Conservation (phyloP, 768 basidiomycete genomes). For the Rhizopogon sp. region DNA sequence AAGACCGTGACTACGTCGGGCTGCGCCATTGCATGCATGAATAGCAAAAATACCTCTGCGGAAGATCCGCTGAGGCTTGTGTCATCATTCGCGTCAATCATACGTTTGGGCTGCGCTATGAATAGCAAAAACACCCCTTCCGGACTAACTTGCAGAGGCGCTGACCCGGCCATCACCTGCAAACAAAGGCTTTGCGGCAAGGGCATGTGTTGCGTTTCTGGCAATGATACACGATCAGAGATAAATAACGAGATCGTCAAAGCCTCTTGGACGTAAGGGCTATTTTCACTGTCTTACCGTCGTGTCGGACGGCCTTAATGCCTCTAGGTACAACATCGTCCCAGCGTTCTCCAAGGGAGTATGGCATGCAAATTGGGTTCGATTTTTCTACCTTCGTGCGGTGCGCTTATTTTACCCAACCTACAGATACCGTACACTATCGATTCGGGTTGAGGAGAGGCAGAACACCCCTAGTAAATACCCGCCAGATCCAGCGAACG, state of each 20-base stretch:
- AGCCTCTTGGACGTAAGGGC: too few species aligned
- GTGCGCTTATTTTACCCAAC: background rate
- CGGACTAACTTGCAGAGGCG: too few species aligned
- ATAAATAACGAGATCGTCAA: background rate
- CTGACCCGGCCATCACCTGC: too few species aligned
- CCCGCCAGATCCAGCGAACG: conserved; percentile 20
- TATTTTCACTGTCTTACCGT: too few species aligned
- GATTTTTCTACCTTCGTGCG: background rate
- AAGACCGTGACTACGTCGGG: too few species aligned
- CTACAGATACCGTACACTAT: conserved; percentile 30
- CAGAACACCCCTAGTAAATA: background rate
- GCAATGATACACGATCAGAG: too few species aligned
- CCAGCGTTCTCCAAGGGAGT: background rate
- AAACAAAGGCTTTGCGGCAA: too few species aligned
- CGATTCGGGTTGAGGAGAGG: conserved; percentile 26
- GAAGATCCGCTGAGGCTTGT: too few species aligned
- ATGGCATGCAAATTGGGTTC: conserved; percentile 1
- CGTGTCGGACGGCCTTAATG: background rate
- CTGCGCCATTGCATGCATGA: too few species aligned
- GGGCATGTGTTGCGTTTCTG: too few species aligned
- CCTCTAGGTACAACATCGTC: background rate
- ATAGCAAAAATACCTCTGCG: too few species aligned
- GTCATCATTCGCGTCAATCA: background rate
- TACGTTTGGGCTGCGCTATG: too few species aligned
- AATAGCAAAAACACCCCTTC: background rate